Conservation (phyloP, 208 protist species). For the Endotrypanum monterogeii region DNA sequence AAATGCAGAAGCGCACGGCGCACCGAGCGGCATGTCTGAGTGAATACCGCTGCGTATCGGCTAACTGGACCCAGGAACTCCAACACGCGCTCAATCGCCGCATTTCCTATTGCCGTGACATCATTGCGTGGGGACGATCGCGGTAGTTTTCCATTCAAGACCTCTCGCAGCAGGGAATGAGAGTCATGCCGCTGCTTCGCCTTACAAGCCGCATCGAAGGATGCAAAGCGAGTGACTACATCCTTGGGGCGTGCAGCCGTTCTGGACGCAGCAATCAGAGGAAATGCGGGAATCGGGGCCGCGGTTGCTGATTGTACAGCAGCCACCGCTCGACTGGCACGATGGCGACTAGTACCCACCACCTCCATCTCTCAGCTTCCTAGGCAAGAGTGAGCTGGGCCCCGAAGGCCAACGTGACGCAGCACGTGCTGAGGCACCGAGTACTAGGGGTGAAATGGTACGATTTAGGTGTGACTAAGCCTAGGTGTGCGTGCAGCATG, state of each 20-base stretch:
- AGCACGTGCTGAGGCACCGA: background rate
- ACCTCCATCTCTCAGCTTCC: conserved; percentile 13
- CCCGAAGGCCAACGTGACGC: background rate
- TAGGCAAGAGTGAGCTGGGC: too few relatives aligned
- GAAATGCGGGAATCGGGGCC: conserved; percentile 20
- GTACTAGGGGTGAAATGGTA: too few relatives aligned
- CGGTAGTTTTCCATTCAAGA: conserved; percentile 39
- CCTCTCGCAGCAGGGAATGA: conserved; percentile 33
- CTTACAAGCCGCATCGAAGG: conserved; percentile 36
- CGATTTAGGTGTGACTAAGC: background rate
- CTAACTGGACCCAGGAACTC: conserved; percentile 31
- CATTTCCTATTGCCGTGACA: conserved; percentile 36
- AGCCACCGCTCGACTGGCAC: conserved; percentile 67
- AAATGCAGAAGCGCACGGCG: conserved; percentile 34
- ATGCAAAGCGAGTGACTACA: conserved; percentile 41
- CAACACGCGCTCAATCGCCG: conserved; percentile 38
- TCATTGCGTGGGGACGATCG: conserved; percentile 48
- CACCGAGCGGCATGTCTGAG: conserved; percentile 51
- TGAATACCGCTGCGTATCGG: conserved; percentile 34
- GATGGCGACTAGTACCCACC: conserved; percentile 9
- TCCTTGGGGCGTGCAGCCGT: background rate
- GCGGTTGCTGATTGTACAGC: conserved; percentile 47
- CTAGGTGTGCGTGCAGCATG: background rate
- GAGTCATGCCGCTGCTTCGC: conserved; percentile 35
- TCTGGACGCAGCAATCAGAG: conserved; percentile 14